Evolutionary conservation across 768 basidiomycete genomes (phyloP).

Genomic region (Pisolithus microcarpus): DNA sequence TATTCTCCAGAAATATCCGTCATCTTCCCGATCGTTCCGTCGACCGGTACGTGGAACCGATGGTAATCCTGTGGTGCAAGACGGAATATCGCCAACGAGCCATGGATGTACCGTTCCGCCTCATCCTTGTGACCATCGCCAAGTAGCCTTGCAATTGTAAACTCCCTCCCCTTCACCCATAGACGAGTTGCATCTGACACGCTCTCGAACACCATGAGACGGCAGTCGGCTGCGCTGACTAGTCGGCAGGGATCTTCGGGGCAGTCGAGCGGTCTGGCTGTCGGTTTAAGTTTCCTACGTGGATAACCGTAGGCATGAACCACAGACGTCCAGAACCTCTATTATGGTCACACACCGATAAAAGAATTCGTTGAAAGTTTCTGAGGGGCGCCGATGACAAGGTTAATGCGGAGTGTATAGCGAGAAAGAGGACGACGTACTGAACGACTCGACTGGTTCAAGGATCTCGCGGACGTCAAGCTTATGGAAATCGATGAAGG

Average conservation of each 20-base stretch:
- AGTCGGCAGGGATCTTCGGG: slow-evolving; percentile 71
- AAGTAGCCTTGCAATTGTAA: slow-evolving; percentile 70
- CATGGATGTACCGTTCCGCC: slow-evolving; percentile 66
- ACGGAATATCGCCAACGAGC: slow-evolving; percentile 83
- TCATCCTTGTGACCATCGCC: slow-evolving; percentile 71
- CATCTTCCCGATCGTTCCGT: slow-evolving; percentile 78
- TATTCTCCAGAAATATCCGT: slow-evolving; percentile 84
- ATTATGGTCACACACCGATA: slow-evolving; percentile 43
- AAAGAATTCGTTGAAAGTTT: slow-evolving; percentile 93
- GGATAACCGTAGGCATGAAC: neutral
- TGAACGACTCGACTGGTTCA: slow-evolving; percentile 79
- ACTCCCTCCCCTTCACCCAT: slow-evolving; percentile 98
- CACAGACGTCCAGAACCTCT: neutral
- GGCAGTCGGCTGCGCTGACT: slow-evolving; percentile 90
- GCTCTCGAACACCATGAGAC: slow-evolving; percentile 90
- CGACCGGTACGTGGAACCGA: slow-evolving; percentile 85
- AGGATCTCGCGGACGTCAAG: slow-evolving; percentile 76
- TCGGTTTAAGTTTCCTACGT: slow-evolving; percentile 74
- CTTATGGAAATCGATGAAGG: slow-evolving; percentile 86
- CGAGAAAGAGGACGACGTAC: slow-evolving; percentile 36
- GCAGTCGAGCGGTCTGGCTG: slow-evolving; percentile 66
- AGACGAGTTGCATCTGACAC: slow-evolving; percentile 79
- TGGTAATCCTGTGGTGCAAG: slow-evolving; percentile 95
- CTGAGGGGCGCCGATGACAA: slow-evolving; percentile 28
- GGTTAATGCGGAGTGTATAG: neutral